Evolutionary conservation across 148 eudicot species (phyloP), one percentile per base, ranked within the genome.

Genomic region (Cornus suecica): DNA sequence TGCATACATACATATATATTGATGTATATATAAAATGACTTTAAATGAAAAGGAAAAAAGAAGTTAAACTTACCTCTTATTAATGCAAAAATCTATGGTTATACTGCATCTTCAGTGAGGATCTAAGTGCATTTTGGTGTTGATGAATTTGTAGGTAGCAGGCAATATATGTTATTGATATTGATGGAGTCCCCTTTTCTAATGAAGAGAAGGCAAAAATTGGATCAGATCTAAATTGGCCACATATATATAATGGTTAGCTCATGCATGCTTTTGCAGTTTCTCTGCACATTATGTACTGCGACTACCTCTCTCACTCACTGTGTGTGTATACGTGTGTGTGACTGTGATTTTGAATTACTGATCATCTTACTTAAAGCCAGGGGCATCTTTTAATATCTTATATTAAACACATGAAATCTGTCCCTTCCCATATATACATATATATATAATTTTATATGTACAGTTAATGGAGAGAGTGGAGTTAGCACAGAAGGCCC

Each of bases 181-280:
- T 30, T 45, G 60, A 28, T 62, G 18, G 70, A 65, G 42, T 23
- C 11, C 27, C 51, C 48, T 74, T 48, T 64, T 7, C 18, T 10
- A 23, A 37, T 31, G 69, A 15, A 66, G 29, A 18, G 37, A 23
- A 30, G 42, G 27, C 27, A 42, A 64, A 20, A 28, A 13, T 74
- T 15, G 24, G 77, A 66, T 75, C 71, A 45, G 64, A 74, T 66
- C 70, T 28, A 64, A 48, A 34, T 51, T 74, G 77, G 54, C 61
- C 63, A 37, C 4, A 14, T 32, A 41, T 64, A 37, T 37, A 37
- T 37, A 37, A 6, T 6, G 5, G 8, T 5, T 37, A 37, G 8
- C 42, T 37, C 42, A 37, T 37, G 42, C 42, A 37, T 37, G 42
- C 45, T 28, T 65, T 41, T 74, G 52, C n/a, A 41, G 25, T 61